Evolutionary conservation across 192 early-diverging fungal species (phyloP), one percentile per base, ranked within the genome.

Genomic region (Coemansia guatemalensis): DNA sequence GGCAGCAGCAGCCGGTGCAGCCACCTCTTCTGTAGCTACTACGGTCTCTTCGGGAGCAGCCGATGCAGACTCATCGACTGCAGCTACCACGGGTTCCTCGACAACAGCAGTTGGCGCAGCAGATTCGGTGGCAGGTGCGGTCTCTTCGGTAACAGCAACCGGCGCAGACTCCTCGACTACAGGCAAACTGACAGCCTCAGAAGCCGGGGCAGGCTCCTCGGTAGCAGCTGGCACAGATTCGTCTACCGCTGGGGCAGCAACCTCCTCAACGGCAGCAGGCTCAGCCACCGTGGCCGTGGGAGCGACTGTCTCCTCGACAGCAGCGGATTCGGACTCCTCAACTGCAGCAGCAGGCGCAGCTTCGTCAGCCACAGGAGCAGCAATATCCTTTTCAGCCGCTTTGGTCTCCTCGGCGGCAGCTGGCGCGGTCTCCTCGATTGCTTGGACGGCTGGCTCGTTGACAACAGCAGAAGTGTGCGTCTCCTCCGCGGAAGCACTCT

Each of bases 321-420:
- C 44, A 33, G 20, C 64, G 18, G 64, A 20, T 30, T 29, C 25
- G 18, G 9, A 22, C 35, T 48, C 30, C 30, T 32, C 30, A 8
- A 32, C 30, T 32, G 30, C 22, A 22, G 41, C 39, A 35, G 23
- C 25, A 49, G 62, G 14, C 25, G 44, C 60, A n/a, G 60, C 23
- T 14, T 51, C 48, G 1, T 30, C 49, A 2, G 48, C 33, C 32
- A 50, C n/a, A 24, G 18, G 23, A 20, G 8, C 50, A 62, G 44
- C 48, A 6, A 8, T 27, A 24, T 65, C 47, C 20, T 57, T 14
- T 12, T 39, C 58, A 53, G 14, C 57, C 24, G 48, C 20, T 12
- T 25, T 26, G n/a, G 29, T 58, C 58, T 65, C 61, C 3, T 57
- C 55, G 32, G 60, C 62, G 30, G 54, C 47, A 56, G 69, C 11